These are phyloP conservation scores for Pseudovirgaria hyperparasitica DNA, from an alignment of 2,329 filamentous ascomycete genomes.

Conservation along the genomic window DNA sequence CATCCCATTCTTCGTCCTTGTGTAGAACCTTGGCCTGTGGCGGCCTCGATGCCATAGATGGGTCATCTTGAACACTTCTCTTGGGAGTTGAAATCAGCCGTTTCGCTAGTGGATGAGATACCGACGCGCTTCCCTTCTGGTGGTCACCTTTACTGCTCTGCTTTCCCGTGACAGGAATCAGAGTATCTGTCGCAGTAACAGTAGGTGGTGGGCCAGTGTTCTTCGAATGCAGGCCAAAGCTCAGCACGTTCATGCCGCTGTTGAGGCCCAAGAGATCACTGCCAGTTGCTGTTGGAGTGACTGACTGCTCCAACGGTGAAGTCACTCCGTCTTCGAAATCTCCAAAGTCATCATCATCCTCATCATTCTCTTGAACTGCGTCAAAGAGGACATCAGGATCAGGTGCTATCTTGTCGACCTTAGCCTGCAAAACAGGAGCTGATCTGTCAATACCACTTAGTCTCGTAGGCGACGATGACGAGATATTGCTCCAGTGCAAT, in stretches of 20 bases:
- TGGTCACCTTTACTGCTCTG: neutral
- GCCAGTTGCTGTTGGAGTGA: slow-evolving; percentile 6
- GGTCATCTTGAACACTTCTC: slow-evolving; percentile 5
- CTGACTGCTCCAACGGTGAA: slow-evolving; percentile 1
- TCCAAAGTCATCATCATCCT: slow-evolving; percentile 23
- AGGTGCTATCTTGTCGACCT: no score
- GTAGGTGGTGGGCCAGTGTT: slow-evolving; percentile 12
- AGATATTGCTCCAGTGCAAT: no score
- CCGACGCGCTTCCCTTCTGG: no score
- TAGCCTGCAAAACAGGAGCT: no score
- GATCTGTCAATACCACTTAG: no score
- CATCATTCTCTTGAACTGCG: slow-evolving; percentile 25
- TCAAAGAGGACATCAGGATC: slow-evolving; percentile 28
- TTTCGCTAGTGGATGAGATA: slow-evolving; percentile 4
- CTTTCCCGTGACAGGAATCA: neutral
- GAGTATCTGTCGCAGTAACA: slow-evolving; percentile 3
- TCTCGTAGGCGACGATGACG: no score
- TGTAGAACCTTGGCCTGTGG: slow-evolving; percentile 2
- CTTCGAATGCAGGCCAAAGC: slow-evolving; percentile 16
- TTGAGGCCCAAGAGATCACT: slow-evolving; percentile 1
- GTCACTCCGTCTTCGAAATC: slow-evolving; percentile 17
- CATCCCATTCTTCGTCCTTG: slow-evolving; percentile 30
- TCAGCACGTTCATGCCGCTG: slow-evolving; percentile 6
- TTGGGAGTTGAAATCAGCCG: slow-evolving; percentile 2
- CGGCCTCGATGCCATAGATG: slow-evolving; percentile 1